phyloP scores from a whole-genome alignment of 129 eudicot genomes.

The Tagetes erecta region DNA sequence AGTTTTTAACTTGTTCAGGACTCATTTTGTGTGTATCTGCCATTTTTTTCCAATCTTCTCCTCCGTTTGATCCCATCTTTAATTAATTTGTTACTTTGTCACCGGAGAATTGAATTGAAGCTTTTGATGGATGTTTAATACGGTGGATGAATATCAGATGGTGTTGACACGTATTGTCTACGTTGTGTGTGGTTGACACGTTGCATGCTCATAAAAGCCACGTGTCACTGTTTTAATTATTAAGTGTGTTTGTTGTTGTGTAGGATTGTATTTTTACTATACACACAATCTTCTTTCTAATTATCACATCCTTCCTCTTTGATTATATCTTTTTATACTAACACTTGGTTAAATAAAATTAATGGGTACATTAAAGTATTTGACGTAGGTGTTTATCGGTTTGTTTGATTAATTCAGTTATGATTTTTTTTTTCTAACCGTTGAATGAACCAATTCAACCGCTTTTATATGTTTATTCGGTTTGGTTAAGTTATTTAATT shows the following conservation, averaged over 20 bases:
- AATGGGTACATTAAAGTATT: too few species aligned
- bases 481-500: too few species aligned
- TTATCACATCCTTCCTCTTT: too few species aligned
- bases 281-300: too few species aligned
- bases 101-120: not conserved
- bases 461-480: too few species aligned
- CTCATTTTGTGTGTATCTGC: constrained; percentile 76
- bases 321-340: too few species aligned
- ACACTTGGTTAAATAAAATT: too few species aligned
- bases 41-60: constrained; percentile 60
- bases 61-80: constrained; percentile 12
- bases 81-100: not conserved
- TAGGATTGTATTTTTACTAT: too few species aligned
- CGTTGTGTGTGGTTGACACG: not conserved
- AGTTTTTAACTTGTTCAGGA: constrained; percentile 60
- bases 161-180: constrained; percentile 26
- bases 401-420: too few species aligned
- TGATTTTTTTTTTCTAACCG: too few species aligned
- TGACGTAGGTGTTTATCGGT: too few species aligned
- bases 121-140: constrained; percentile 8
- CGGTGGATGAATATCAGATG: not conserved
- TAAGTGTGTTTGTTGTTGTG: not conserved
- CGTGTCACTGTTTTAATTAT: not conserved
- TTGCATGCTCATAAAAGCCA: constrained; percentile 4
- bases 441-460: too few species aligned